Conservation (phyloP, 2,329 filamentous ascomycete genomes). For the Pseudovirgaria hyperparasitica region DNA sequence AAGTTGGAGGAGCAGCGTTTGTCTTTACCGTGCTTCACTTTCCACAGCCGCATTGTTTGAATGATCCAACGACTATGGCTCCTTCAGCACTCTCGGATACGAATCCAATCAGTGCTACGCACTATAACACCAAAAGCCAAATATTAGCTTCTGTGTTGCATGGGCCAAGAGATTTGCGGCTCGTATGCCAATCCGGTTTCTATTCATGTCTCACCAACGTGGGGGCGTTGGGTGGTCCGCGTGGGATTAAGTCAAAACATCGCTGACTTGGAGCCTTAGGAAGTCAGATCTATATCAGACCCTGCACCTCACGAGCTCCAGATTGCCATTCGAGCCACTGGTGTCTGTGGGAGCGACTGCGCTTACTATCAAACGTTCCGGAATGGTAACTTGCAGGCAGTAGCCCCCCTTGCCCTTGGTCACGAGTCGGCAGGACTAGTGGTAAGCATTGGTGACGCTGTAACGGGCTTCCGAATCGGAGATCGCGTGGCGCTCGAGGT, state of each 20-base stretch:
- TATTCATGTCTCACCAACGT: conserved; percentile 6
- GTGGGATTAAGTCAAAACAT: background rate
- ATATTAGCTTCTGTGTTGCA: conserved; percentile 28
- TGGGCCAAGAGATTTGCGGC: conserved; percentile 29
- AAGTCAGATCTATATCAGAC: conserved; percentile 41
- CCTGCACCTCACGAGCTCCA: conserved; percentile 48
- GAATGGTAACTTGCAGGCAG: conserved; percentile 57
- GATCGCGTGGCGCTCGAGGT: conserved; percentile 29
- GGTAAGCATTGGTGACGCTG: conserved; percentile 23
- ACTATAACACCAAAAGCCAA: conserved; percentile 23
- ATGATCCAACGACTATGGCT: no score
- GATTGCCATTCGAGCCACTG: conserved; percentile 51
- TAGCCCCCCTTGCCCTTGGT: conserved; percentile 47
- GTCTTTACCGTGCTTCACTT: no score
- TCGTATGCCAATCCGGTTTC: conserved; percentile 24
- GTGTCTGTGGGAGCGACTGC: conserved; percentile 58
- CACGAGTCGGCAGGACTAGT: conserved; percentile 29
- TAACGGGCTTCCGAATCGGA: conserved; percentile 25
- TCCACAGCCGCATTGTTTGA: no score
- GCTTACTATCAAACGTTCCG: conserved; percentile 62
- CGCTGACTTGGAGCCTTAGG: conserved; percentile 23
- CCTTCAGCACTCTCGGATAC: conserved; percentile 26
- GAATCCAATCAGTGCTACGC: conserved; percentile 24
- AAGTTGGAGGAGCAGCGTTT: no score
- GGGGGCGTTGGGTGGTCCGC: conserved; percentile 1